phyloP scores from a whole-genome alignment of 163 green algal genomes.

The Prototheca cutis region DNA sequence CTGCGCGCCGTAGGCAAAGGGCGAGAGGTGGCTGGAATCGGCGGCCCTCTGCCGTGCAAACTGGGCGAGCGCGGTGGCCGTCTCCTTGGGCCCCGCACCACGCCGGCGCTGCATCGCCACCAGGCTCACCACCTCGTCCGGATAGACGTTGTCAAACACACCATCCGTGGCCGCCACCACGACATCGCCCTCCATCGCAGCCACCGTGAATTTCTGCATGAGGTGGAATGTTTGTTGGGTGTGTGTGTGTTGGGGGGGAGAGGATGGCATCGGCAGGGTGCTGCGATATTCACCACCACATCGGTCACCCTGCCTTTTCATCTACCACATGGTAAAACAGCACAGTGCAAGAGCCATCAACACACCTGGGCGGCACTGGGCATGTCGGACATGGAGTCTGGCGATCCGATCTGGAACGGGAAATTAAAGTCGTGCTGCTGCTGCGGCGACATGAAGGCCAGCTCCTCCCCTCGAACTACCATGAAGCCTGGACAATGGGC shows the following conservation, averaged over 20 bases:
- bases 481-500: constrained; percentile 5
- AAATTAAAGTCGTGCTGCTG: constrained; percentile 99
- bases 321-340: too few relatives aligned
- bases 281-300: too few relatives aligned
- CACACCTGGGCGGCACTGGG: constrained; percentile 30
- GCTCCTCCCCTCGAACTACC: constrained; percentile 1
- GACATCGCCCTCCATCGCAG: constrained; percentile 74
- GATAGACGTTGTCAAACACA: constrained; percentile 94
- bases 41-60: constrained; percentile 58
- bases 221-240: too few relatives aligned
- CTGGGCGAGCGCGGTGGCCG: constrained; percentile 51
- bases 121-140: constrained; percentile 54
- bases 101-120: constrained; percentile 4
- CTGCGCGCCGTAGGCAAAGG: constrained; percentile 73
- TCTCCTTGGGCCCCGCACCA: constrained; percentile 10
- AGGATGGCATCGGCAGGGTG: too few relatives aligned
- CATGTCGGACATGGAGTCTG: constrained; percentile 52
- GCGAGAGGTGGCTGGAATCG: constrained; percentile 67
- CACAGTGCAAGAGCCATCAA: too few relatives aligned
- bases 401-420: constrained; percentile 80
- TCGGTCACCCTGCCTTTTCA: too few relatives aligned
- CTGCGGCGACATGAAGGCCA: constrained; percentile 66
- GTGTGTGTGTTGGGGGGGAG: too few relatives aligned
- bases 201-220: too few relatives aligned
- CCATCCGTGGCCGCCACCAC: constrained; percentile 85